Base-by-base conservation (phyloP, 2,329 filamentous ascomycete species). In the Capronia epimyces region DNA sequence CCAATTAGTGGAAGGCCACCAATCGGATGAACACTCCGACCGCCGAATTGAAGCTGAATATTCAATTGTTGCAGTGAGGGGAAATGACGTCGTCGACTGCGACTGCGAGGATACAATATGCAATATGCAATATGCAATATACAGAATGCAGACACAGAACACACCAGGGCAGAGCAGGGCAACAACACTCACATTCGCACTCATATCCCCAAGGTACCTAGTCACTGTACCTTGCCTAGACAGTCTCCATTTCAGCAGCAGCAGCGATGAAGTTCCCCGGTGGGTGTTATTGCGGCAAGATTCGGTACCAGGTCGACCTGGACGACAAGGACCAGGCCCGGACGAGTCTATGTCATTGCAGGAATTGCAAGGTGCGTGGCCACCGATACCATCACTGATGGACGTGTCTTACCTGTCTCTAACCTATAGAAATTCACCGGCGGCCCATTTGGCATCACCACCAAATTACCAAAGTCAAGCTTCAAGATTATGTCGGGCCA, bases 311-410 rank as follows among this genome's bases (percentile, higher is more conserved):
- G 13, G 65, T 79, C 41, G 63, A 65, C 0, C 66, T 80, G 1
- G 55, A 58, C n/a, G 71, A 72, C 6, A 66, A 68, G 3, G 69
- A 73, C 6, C 69, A 78, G 20, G 76, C 75, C 2, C 65, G 75
- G 18, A 77, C 75, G 1, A 75, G 70, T 8, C 59, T 80, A 13
- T 80, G 76, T 56, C 75, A 80, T 61, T 79, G 76, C 59, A 55
- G 62, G 15, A 76, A 72, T 59, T 79, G 76, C 66, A 79, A 76
- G 62, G 71, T 72, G 55, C 8, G 45, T 32, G 9, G 21, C 3
- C 21, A 22, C 27, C 13, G 9, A 15, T 34, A 16, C 31, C 1
- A 5, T 34, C 31, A n/a, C 39, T 44, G 6, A 9, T 18, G 6
- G 7, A 9, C 7, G 3, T 3, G 29, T 32, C 13, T 3, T 32